These are phyloP conservation scores for Arachis monticola DNA, from an alignment of 331 rosid species.

Conservation along the genomic window DNA sequence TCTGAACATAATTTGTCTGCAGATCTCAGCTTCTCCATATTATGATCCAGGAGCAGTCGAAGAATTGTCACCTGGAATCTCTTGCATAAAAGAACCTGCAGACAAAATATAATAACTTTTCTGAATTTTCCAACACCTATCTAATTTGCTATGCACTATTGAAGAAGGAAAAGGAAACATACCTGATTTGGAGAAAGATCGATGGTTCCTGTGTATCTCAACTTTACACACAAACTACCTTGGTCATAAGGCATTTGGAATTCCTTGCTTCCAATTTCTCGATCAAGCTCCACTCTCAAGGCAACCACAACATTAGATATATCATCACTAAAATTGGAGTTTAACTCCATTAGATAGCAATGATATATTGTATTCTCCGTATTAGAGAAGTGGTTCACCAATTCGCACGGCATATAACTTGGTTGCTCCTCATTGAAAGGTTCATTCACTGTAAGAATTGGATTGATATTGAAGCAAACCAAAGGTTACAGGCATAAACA, in stretches of 20 bases:
- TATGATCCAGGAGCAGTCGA: slow-evolving; percentile 49
- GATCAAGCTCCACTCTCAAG: slow-evolving; percentile 55
- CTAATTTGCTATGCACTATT: slow-evolving; percentile 22
- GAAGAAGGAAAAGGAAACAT: slow-evolving; percentile 24
- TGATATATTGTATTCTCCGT: slow-evolving; percentile 47
- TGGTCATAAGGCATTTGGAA: slow-evolving; percentile 56
- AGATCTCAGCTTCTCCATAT: slow-evolving; percentile 40
- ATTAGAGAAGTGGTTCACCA: slow-evolving; percentile 47
- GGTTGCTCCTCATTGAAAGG: slow-evolving; percentile 66
- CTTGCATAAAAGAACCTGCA: slow-evolving; percentile 66
- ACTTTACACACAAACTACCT: slow-evolving; percentile 60
- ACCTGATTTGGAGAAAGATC: slow-evolving; percentile 61
- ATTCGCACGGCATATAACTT: slow-evolving; percentile 64
- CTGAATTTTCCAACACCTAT: slow-evolving; percentile 3
- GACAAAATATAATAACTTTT: slow-evolving; percentile 14
- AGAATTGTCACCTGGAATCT: slow-evolving; percentile 69
- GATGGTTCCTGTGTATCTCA: slow-evolving; percentile 56
- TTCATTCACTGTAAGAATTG: slow-evolving; percentile 52
- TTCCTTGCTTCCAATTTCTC: slow-evolving; percentile 51
- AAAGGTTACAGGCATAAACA: slow-evolving; percentile 8
- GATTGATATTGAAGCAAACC: slow-evolving; percentile 22
- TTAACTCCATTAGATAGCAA: slow-evolving; percentile 73
- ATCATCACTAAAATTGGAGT: slow-evolving; percentile 56
- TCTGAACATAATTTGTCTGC: slow-evolving; percentile 34
- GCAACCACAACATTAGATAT: slow-evolving; percentile 63